A percentile compares a stretch with the other conserved stretches of the same genome.
phyloP scores from a whole-genome alignment of 192 early-diverging fungal species.

The Coemansia interrupta region DNA sequence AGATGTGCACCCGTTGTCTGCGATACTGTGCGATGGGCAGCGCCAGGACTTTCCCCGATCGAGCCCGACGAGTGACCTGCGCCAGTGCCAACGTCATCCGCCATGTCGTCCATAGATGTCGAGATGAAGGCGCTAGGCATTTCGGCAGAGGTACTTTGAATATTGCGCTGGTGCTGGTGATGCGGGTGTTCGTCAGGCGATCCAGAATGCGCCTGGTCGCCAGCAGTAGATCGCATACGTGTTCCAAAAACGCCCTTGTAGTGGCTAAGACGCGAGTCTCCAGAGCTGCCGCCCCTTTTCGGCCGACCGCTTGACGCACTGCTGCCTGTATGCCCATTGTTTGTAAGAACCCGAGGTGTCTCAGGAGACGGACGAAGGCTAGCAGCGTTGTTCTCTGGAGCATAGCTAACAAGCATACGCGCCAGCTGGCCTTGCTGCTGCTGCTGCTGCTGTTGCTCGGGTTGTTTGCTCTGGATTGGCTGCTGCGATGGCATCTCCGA shows the following conservation, averaged over 20 bases:
- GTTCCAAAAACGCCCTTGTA: conserved; percentile 40
- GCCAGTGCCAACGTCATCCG: neutral
- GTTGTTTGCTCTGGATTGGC: neutral
- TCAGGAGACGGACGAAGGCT: conserved; percentile 3
- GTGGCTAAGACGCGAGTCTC: conserved; percentile 35
- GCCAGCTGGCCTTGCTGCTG: conserved; percentile 35
- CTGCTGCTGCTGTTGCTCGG: conserved; percentile 1
- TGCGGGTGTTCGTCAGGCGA: conserved; percentile 8
- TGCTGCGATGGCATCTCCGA: neutral
- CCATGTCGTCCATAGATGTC: neutral
- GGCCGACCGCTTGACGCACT: conserved; percentile 10
- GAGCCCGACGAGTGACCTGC: neutral
- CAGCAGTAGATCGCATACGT: conserved; percentile 9
- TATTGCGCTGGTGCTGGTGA: neutral
- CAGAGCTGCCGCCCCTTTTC: conserved; percentile 33
- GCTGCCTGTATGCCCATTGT: neutral
- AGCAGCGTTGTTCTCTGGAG: neutral
- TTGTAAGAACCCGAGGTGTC: conserved; percentile 4
- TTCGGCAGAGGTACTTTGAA: neutral
- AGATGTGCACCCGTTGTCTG: neutral
- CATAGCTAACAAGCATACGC: conserved; percentile 29
- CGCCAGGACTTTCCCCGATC: conserved; percentile 6
- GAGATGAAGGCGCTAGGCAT: neutral
- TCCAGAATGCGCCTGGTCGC: conserved; percentile 14
- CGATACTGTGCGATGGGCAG: conserved; percentile 5